Evolutionary conservation across 208 protist genomes (phyloP).

Genomic region (Leishmania amazonensis): DNA sequence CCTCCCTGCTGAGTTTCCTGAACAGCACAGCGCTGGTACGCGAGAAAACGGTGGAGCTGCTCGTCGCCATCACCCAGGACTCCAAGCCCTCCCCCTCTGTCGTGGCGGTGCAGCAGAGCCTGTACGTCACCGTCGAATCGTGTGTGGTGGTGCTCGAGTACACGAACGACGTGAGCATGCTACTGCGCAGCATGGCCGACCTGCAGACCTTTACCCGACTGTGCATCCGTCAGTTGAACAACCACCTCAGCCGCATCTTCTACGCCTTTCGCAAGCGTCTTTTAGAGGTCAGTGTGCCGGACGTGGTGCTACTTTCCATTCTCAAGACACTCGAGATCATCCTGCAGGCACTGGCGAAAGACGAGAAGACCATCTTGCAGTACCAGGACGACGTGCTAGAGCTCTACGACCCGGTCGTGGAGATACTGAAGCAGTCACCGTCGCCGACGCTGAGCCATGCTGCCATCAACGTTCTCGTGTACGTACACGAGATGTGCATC

Average conservation of each 20-base stretch:
- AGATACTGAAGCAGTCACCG: constrained; percentile 68
- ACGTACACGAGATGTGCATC: constrained; percentile 73
- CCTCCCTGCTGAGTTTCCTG: constrained; percentile 82
- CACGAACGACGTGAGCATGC: constrained; percentile 68
- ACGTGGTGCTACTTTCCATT: constrained; percentile 75
- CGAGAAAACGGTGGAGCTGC: constrained; percentile 82
- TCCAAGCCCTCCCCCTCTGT: constrained; percentile 53
- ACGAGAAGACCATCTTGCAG: constrained; percentile 69
- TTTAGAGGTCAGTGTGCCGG: constrained; percentile 53
- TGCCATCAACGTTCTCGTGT: constrained; percentile 79
- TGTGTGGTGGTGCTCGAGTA: constrained; percentile 88
- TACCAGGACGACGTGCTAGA: constrained; percentile 85
- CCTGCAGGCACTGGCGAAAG: constrained; percentile 51
- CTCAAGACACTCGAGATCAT: constrained; percentile 80
- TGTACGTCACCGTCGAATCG: constrained; percentile 81
- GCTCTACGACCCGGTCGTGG: constrained; percentile 70
- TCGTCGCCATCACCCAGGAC: constrained; percentile 82
- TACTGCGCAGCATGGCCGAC: constrained; percentile 82
- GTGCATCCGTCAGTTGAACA: constrained; percentile 68
- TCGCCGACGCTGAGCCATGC: constrained; percentile 75
- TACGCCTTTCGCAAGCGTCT: constrained; percentile 77
- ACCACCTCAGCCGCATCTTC: constrained; percentile 83
- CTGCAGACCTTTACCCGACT: constrained; percentile 84
- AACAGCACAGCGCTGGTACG: constrained; percentile 68
- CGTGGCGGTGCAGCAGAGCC: constrained; percentile 67